Percentiles rank a stretch among this genome's conserved stretches.
phyloP scores from a whole-genome alignment of 2,329 filamentous ascomycete genomes.

The Tolypocladium guangdongense region DNA sequence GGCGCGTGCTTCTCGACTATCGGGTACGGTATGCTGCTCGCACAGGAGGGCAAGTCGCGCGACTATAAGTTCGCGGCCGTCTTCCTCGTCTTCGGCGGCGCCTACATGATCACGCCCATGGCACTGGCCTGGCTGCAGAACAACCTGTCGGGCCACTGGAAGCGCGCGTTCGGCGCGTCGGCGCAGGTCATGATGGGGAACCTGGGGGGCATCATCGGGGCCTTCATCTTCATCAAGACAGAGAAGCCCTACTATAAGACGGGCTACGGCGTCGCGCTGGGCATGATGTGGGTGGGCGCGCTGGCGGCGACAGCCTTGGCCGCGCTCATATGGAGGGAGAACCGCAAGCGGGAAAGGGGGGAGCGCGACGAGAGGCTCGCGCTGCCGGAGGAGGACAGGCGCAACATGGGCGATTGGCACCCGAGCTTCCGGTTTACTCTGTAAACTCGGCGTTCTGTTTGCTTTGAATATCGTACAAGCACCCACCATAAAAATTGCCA shows the following conservation, averaged over 20 bases:
- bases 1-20: conserved; percentile 37
- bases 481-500: neutral
- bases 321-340: conserved; percentile 20
- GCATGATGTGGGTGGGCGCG: conserved; percentile 31
- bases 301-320: conserved; percentile 19
- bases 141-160: conserved; percentile 46
- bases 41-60: conserved; percentile 11
- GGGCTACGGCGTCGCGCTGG: conserved; percentile 37
- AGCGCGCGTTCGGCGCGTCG: conserved; percentile 40
- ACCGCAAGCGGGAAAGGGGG: conserved; percentile 21
- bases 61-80: conserved; percentile 39
- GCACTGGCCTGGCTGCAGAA: conserved; percentile 45
- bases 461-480: neutral
- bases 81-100: conserved; percentile 41
- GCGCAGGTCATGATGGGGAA: conserved; percentile 39
- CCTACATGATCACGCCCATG: conserved; percentile 43
- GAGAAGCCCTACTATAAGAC: conserved; percentile 38
- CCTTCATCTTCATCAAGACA: conserved; percentile 32
- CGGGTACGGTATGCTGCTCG: conserved; percentile 45
- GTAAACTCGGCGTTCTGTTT: conserved; percentile 5
- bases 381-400: conserved; percentile 15
- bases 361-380: conserved; percentile 17
- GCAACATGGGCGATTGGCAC: conserved; percentile 26
- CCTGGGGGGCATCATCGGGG: conserved; percentile 32
- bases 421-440: conserved; percentile 23